phyloP scores from a whole-genome alignment of 2,329 filamentous ascomycete genomes.

The Tolypocladium ovalisporum region DNA sequence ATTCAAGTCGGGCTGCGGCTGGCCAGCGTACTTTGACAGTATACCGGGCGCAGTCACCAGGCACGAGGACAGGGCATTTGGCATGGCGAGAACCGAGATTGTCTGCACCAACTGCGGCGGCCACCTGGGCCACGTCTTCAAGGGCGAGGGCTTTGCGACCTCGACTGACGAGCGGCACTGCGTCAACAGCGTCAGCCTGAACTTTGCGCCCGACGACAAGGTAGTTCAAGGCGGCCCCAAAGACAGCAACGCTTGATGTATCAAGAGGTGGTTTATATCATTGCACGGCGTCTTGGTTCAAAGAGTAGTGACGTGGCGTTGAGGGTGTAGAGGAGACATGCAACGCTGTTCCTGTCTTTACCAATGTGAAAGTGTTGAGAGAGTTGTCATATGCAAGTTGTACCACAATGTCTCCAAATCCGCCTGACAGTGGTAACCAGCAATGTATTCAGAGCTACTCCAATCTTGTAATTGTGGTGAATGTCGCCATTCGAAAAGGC shows the following conservation, averaged over 20 bases:
- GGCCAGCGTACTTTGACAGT: slow-evolving; percentile 96
- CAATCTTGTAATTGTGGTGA: too few relatives aligned
- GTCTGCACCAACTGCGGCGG: slow-evolving; percentile 91
- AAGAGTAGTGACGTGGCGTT: background rate
- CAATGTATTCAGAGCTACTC: too few relatives aligned
- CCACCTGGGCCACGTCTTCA: slow-evolving; percentile 89
- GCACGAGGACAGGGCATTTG: slow-evolving; percentile 64
- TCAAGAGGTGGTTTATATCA: background rate
- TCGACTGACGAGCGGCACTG: slow-evolving; percentile 96
- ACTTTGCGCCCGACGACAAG: slow-evolving; percentile 60
- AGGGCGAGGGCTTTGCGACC: slow-evolving; percentile 73
- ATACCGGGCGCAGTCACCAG: slow-evolving; percentile 82
- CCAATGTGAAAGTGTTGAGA: background rate
- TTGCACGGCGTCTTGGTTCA: background rate
- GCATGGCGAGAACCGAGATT: slow-evolving; percentile 86
- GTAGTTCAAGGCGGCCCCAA: slow-evolving; percentile 19
- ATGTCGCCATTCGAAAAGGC: too few relatives aligned
- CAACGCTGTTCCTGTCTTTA: background rate
- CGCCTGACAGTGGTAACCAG: too few relatives aligned
- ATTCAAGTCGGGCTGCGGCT: slow-evolving; percentile 92
- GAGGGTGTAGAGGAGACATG: background rate
- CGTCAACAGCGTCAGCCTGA: slow-evolving; percentile 87
- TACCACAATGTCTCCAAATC: too few relatives aligned
- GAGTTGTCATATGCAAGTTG: background rate
- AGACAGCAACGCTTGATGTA: slow-evolving; percentile 25